A percentile compares a stretch with the other conserved stretches of the same genome.
These are phyloP conservation scores for Neobulgaria alba DNA, from an alignment of 2,329 filamentous ascomycete genomes.

Conservation along the genomic window DNA sequence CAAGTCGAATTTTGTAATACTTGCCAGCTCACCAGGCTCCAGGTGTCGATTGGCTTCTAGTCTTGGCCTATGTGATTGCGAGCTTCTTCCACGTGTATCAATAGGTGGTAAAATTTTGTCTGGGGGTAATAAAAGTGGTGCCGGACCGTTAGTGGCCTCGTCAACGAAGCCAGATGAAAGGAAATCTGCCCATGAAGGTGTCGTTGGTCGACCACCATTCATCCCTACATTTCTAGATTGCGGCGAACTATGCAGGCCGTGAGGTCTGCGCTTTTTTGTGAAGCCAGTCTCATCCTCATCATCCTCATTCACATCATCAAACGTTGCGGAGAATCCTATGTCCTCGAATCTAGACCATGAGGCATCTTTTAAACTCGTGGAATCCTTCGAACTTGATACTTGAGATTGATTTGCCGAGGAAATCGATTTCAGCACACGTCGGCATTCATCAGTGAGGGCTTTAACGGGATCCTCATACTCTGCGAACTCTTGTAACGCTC, in stretches of 20 bases:
- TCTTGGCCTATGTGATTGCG: conserved; percentile 71
- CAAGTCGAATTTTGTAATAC: conserved; percentile 75
- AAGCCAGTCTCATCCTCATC: conserved; percentile 38
- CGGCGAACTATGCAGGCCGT: conserved; percentile 56
- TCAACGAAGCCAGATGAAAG: conserved; percentile 88
- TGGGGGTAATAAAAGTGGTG: conserved; percentile 73
- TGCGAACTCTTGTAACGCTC: conserved; percentile 75
- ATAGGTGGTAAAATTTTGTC: conserved; percentile 89
- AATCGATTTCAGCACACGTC: conserved; percentile 80
- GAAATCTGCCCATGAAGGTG: conserved; percentile 97
- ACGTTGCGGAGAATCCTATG: conserved; percentile 72
- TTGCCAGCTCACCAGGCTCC: conserved; percentile 89
- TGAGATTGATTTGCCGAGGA: conserved; percentile 82
- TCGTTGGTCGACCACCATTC: conserved; percentile 65
- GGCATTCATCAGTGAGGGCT: conserved; percentile 88
- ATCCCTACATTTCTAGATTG: conserved; percentile 57
- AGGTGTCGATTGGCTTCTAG: conserved; percentile 57
- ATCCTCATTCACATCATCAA: conserved; percentile 64
- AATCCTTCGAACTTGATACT: conserved; percentile 60
- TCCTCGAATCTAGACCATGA: conserved; percentile 98
- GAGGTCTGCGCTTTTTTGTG: conserved; percentile 32
- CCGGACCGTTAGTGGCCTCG: conserved; percentile 51
- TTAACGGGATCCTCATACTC: conserved; percentile 82
- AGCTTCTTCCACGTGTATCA: conserved; percentile 69
- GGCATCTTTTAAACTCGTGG: conserved; percentile 68